Evolutionary conservation across 768 basidiomycete genomes (phyloP), one percentile per base, ranked within the genome.

Genomic region (Tulasnella sp.): DNA sequence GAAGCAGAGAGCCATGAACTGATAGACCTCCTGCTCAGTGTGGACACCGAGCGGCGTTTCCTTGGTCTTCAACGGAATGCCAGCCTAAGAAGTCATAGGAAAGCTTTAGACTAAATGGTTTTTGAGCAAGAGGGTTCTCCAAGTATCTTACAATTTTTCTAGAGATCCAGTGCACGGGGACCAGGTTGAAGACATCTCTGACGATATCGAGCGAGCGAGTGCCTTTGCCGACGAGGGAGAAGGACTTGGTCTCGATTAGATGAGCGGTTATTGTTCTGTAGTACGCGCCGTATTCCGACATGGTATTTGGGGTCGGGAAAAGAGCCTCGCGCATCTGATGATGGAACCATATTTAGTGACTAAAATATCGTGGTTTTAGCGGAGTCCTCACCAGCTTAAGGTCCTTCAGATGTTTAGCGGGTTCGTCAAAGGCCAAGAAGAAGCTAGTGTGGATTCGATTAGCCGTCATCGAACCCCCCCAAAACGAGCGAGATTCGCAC

Each of bases 1-100:
- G 82, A 93, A 94, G 72, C 94, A 90, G 29, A 91, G 89, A 34
- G 87, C 85, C 9, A 93, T 86, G 49, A 90, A 89, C 22, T 85
- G 82, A 78, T 87, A 91, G 64, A 94, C 83, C 79, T 92, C 87
- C 58, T 83, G 79, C 39, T 90, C 85, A 1, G 90, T 90, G 80
- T 88, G 92, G 42, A 84, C 83, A n/a, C 90, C 92, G n/a, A 84
- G 79, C 31, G 85, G 84, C 17, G 86, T 81, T 34, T 25, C 36
- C 52, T 64, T 49, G 42, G 67, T 72, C 71, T 78, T 69, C 12
- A 76, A 25, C 9, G 71, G 68, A 42, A 76, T 74, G 9, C 72
- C 42, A 25, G 72, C 77, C 69, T 2, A 22, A 68, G n/a, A 39
- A 17, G 5, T 22, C 58, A 17, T 70, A 29, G 31, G 8, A 1